These are phyloP conservation scores for Helotiales sp. DNA, from an alignment of 2,329 filamentous ascomycete species.

Conservation along the genomic window DNA sequence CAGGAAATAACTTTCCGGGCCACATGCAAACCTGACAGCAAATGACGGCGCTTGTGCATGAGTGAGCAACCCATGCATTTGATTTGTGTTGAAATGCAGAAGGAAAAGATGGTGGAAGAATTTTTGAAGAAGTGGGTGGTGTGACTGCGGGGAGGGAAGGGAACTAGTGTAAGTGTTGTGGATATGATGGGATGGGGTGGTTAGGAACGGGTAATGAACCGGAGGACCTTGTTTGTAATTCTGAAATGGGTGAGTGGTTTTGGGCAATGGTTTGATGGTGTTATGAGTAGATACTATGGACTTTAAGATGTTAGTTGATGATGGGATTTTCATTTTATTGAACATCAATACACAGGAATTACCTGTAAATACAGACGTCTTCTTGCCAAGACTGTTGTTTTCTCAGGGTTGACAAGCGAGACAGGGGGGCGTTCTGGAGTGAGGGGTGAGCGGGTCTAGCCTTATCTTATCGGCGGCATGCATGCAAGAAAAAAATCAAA, in stretches of 20 bases:
- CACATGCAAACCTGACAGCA: constrained; percentile 2
- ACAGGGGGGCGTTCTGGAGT: not conserved
- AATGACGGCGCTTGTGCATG: constrained; percentile 2
- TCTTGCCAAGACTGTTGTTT: not conserved
- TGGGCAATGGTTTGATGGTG: too few relatives aligned
- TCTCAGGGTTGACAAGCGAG: constrained; percentile 2
- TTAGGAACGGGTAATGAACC: not conserved
- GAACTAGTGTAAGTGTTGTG: not conserved
- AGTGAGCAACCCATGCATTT: not conserved
- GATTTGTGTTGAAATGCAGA: not conserved
- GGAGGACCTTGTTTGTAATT: not conserved
- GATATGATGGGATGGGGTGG: not conserved
- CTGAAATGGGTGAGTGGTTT: not conserved
- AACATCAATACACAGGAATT: not conserved
- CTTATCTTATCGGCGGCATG: constrained; percentile 16
- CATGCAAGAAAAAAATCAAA: constrained; percentile 10
- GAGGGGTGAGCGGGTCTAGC: not conserved
- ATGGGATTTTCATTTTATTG: not conserved
- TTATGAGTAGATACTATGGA: too few relatives aligned
- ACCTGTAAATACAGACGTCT: not conserved
- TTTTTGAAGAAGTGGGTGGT: not conserved
- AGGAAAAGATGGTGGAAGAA: constrained; percentile 11
- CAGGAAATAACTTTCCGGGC: not conserved
- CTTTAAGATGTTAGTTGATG: too few relatives aligned
- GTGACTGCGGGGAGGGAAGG: not conserved